Evolutionary conservation across 2,329 filamentous ascomycete genomes (phyloP), one percentile per base, ranked within the genome.

Genomic region (Fusarium sp.): DNA sequence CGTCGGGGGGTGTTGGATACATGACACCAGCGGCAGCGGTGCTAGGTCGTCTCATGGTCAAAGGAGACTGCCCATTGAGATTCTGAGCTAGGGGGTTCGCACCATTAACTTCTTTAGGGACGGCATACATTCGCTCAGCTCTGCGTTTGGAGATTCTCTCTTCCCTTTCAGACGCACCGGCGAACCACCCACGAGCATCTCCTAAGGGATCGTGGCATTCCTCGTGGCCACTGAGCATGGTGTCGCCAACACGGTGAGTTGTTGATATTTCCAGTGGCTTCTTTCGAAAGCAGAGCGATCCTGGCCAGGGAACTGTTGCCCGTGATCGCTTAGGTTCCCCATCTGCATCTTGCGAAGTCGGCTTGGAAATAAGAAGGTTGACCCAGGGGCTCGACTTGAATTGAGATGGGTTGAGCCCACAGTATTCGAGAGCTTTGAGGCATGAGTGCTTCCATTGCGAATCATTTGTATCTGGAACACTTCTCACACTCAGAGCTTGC

Each of bases 1-100:
- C 91, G 78, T 93, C 92, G 17, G 92, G 92, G 5, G 92, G 92
- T 11, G 92, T 94, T 14, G 91, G 92, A 78, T 94, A 94, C 81
- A 94, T 90, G 5, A 88, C 86, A 47, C 88, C 87, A 30, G 84
- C 82, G 11, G 83, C 81, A 18, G 83, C 79, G 12, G 83, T 85
- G 72, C 85, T 87, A 42, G 87, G 82, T 75, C 88, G 84, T 70
- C 89, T 85, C 12, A 88, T 75, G 22, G 84, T 83, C 26, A 87
- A 74, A 12, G 89, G 87, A 13, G 89, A 90, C 56, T 88, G 84
- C 3, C 85, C 87, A 70, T 84, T 88, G 30, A 85, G 75, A 58
- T 74, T 81, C 80, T 83, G 65, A 80, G 84, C 30, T 81, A 82
- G 75, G 82, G 86, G 80, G 78, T 73, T 88, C 83, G 55, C 80